Conservation (phyloP, 1,284 basidiomycete genomes). For the Stygiomarasmius scandens region DNA sequence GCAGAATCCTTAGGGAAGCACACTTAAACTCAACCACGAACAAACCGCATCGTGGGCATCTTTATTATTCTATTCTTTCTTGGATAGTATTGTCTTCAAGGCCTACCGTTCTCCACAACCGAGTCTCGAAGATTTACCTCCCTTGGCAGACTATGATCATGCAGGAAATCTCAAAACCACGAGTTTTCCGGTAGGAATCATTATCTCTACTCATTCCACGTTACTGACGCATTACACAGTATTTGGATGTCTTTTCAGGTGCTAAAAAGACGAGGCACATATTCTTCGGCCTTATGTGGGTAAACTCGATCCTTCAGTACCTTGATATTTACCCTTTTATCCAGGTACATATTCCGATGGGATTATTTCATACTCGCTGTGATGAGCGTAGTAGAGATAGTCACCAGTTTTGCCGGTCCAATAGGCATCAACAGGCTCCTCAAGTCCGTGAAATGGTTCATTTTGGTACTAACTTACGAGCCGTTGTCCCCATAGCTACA, state of each 20-base stretch:
- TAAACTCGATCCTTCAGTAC: no score
- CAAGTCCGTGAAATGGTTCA: conserved; percentile 16
- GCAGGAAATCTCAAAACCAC: conserved; percentile 25
- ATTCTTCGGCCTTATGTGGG: conserved; percentile 20
- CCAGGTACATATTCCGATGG: background rate
- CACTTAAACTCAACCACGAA: conserved; percentile 46
- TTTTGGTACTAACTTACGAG: no score
- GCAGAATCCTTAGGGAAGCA: conserved; percentile 23
- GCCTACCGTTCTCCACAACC: conserved; percentile 34
- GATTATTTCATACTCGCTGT: conserved; percentile 4
- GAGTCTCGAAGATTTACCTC: conserved; percentile 38
- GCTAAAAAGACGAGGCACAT: conserved; percentile 23
- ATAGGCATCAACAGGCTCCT: conserved; percentile 41
- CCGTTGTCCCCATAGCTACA: conserved; percentile 37
- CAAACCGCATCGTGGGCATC: conserved; percentile 55
- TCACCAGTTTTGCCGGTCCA: conserved; percentile 36
- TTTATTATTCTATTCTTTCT: conserved; percentile 50
- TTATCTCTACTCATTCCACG: background rate
- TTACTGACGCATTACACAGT: conserved; percentile 14
- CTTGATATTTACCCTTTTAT: background rate
- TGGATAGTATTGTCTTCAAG: conserved; percentile 44
- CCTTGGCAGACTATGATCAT: conserved; percentile 51
- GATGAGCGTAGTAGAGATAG: conserved; percentile 24
- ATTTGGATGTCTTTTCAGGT: conserved; percentile 29
- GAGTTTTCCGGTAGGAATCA: conserved; percentile 27